phyloP scores from a whole-genome alignment of 78 protist genomes.

The Thecamonas trahens region DNA sequence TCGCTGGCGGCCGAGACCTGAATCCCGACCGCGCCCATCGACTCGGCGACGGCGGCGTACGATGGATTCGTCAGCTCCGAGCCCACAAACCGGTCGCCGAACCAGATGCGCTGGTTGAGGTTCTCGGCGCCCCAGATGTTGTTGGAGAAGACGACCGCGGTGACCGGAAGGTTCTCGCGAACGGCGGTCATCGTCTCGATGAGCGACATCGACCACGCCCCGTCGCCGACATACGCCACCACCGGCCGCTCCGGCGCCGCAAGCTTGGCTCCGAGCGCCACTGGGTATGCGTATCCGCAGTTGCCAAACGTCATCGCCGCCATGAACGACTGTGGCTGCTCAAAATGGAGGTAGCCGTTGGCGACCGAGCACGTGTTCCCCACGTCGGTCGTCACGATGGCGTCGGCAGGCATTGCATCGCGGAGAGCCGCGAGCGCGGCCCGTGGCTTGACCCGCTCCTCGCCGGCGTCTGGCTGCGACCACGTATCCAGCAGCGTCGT shows the following conservation, averaged over 20 bases:
- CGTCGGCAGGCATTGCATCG: conserved; percentile 4
- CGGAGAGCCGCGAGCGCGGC: not conserved
- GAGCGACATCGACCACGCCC: conserved; percentile 9
- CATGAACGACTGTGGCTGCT: conserved; percentile 6
- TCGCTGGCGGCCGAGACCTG: not conserved
- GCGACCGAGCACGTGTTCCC: conserved; percentile 14
- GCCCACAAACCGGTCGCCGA: conserved; percentile 15
- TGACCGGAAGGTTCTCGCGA: not conserved
- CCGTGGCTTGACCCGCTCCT: not conserved
- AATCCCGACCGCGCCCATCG: not conserved
- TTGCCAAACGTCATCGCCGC: conserved; percentile 18
- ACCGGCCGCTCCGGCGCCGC: conserved; percentile 4
- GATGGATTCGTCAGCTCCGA: not conserved
- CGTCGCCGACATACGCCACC: conserved; percentile 16
- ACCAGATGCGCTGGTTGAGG: conserved; percentile 6
- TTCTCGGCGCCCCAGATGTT: conserved; percentile 14
- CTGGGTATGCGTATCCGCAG: conserved; percentile 15
- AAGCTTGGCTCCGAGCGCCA: conserved; percentile 11
- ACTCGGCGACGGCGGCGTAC: conserved; percentile 4
- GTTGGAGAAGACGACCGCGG: conserved; percentile 10
- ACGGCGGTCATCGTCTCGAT: not conserved
- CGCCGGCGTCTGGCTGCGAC: conserved; percentile 5
- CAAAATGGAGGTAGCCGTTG: conserved; percentile 12
- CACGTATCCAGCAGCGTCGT: not conserved
- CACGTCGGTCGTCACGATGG: conserved; percentile 10